Percentiles rank a stretch among this genome's conserved stretches.
These are phyloP conservation scores for Saccharomyces mikatae DNA, from an alignment of 805 yeast genomes.

Conservation along the genomic window DNA sequence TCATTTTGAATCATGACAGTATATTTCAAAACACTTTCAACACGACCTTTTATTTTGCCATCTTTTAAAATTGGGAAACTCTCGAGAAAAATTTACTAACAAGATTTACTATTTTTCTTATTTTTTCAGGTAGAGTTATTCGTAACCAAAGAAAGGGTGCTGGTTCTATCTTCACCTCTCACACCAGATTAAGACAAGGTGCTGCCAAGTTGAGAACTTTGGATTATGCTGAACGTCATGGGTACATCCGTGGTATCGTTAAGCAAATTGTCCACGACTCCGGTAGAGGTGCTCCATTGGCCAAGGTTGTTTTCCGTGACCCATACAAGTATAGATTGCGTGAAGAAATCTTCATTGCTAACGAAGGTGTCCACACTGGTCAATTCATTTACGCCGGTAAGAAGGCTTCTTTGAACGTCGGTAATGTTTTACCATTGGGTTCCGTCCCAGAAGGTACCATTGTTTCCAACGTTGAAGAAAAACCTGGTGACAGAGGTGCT, in stretches of 20 bases:
- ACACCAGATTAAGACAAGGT: constrained; percentile 99
- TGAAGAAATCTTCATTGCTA: constrained; percentile 98
- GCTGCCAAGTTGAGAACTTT: constrained; percentile 99
- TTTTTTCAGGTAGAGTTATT: constrained; percentile 86
- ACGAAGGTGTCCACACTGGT: constrained; percentile 99
- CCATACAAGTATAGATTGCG: constrained; percentile 97
- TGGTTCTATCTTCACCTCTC: constrained; percentile 98
- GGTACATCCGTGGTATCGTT: constrained; percentile 98
- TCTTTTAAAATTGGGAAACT: neutral
- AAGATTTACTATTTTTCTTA: neutral
- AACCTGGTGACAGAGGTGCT: constrained; percentile 99
- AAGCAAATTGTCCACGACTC: constrained; percentile 98
- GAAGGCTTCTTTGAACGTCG: constrained; percentile 93
- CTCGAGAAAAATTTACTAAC: neutral
- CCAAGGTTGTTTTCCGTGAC: constrained; percentile 97
- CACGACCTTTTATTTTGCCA: neutral
- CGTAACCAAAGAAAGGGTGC: constrained; percentile 99
- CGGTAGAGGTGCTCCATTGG: constrained; percentile 99
- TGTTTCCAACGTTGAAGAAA: constrained; percentile 96
- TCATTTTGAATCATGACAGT: too few relatives aligned
- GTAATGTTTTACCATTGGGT: constrained; percentile 95
- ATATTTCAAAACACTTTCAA: neutral
- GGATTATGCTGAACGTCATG: constrained; percentile 99
- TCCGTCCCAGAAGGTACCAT: constrained; percentile 99
- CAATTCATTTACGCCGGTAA: constrained; percentile 98